Base-by-base conservation (phyloP, 164 flowering plant genomes). In the Tinospora cordifolia region DNA sequence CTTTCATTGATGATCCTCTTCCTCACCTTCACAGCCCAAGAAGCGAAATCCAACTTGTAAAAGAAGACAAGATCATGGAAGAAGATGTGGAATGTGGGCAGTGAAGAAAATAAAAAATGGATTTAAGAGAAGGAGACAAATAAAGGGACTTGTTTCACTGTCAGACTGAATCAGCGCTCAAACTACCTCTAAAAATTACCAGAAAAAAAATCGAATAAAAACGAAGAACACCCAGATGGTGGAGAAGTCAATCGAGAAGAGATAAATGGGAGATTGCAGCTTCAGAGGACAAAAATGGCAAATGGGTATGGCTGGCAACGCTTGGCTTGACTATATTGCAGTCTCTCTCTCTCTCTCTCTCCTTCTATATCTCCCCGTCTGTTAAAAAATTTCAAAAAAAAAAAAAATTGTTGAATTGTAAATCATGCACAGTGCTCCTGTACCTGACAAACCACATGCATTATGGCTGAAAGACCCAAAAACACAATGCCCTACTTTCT, bases 141-240 rank as follows among this genome's bases (percentile, higher is more conserved):
- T 22, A 54, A 51, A 22, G 46, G 73, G 66, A 74, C 63, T 69
- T 46, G 74, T 70, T 78, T 79, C 81, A 72, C 79, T 73, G 68
- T 74, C 81, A 71, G 68, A 59, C 47, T 44, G 47, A 44, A 64
- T 41, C 62, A 60, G 66, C 13, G 65, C 63, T 15, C 13, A 49
- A 77, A 24, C 54, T 21, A 66, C 13, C 27, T 12, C 34, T 64
- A 49, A 59, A 66, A 38, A 19, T 40, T 38, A 30, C 24, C 17
- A 30, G 10, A 54, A 15, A 51, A 51, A 63, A 13, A 59, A 69
- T 12, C 8, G 22, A 25, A 21, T 1, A 71, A 40, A 30, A 34
- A 69, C 25, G 62, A 51, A 24, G 59, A 62, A 19, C 34, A 12
- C 30, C 68, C 21, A 38, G 24, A 40, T 9, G 47, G 12, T 38